Conservation (phyloP, 116 monocot genomes). For the Trichopus zeylanicus region DNA sequence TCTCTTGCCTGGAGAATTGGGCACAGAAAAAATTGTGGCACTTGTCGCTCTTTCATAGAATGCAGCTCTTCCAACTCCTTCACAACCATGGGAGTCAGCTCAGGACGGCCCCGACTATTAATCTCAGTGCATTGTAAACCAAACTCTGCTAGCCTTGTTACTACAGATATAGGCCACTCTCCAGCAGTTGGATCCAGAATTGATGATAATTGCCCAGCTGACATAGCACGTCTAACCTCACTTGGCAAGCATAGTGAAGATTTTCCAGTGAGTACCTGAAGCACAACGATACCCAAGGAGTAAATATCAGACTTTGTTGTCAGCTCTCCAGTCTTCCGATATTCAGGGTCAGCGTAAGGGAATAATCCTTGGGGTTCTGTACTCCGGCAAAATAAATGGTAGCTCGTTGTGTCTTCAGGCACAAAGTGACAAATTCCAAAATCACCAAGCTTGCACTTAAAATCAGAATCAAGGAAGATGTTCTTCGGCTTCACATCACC, state of each 20-base stretch:
- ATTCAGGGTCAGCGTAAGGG: conserved; percentile 56
- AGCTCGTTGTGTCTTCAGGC: conserved; percentile 17
- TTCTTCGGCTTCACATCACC: conserved; percentile 71
- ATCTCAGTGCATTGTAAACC: conserved; percentile 44
- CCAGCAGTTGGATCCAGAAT: conserved; percentile 63
- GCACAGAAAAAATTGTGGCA: conserved; percentile 59
- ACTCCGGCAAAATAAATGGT: conserved; percentile 19
- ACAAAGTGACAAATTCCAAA: conserved; percentile 44
- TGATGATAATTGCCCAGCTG: conserved; percentile 23
- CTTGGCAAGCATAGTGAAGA: conserved; percentile 31
- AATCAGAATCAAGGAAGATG: conserved; percentile 51
- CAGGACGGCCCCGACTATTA: conserved; percentile 31
- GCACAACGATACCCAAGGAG: conserved; percentile 60
- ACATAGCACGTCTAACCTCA: conserved; percentile 43
- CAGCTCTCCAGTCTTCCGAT: conserved; percentile 21
- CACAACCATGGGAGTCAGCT: conserved; percentile 47
- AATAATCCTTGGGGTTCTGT: conserved; percentile 28
- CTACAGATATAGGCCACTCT: conserved; percentile 56
- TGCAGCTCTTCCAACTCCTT: conserved; percentile 54
- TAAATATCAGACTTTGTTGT: conserved; percentile 62
- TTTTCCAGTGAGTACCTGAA: conserved; percentile 72
- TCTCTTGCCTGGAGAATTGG: conserved; percentile 65
- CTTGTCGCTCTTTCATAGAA: conserved; percentile 37
- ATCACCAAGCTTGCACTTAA: conserved; percentile 53
- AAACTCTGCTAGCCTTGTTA: conserved; percentile 55